These are phyloP conservation scores for Apiospora aurea DNA, from an alignment of 2,329 filamentous ascomycete species.

Conservation along the genomic window DNA sequence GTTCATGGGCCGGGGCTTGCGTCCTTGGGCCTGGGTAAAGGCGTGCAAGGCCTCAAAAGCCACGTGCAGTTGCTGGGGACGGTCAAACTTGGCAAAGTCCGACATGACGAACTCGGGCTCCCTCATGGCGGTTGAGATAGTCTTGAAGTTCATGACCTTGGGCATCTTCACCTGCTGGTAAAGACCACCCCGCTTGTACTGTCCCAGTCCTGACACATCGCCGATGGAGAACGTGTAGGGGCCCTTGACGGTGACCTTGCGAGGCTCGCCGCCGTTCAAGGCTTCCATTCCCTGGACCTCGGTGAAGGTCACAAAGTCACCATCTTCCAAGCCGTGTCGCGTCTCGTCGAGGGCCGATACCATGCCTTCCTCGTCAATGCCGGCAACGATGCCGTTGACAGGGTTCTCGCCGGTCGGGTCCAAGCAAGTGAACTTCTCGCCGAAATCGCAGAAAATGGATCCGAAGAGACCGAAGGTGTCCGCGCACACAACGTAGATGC, in stretches of 20 bases:
- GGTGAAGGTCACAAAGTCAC: slow-evolving; percentile 93
- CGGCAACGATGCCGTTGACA: slow-evolving; percentile 86
- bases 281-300: slow-evolving; percentile 92
- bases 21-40: slow-evolving; percentile 78
- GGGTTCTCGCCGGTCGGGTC: slow-evolving; percentile 92
- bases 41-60: slow-evolving; percentile 92
- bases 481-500: slow-evolving; percentile 86
- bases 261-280: slow-evolving; percentile 82
- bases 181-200: slow-evolving; percentile 87
- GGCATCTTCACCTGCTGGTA: slow-evolving; percentile 99
- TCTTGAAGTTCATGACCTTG: slow-evolving; percentile 88
- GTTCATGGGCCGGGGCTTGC: slow-evolving; percentile 83
- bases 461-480: slow-evolving; percentile 96
- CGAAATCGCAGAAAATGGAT: slow-evolving; percentile 96
- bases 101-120: slow-evolving; percentile 90
- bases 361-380: slow-evolving; percentile 86
- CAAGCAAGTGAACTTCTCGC: slow-evolving; percentile 88
- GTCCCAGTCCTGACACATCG: slow-evolving; percentile 84
- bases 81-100: slow-evolving; percentile 97
- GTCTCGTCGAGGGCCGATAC: slow-evolving; percentile 96
- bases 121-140: slow-evolving; percentile 77
- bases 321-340: slow-evolving; percentile 93
- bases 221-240: slow-evolving; percentile 98
- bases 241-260: slow-evolving; percentile 92
- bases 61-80: slow-evolving; percentile 88